A percentile compares a stretch with the other conserved stretches of the same genome.
These are phyloP conservation scores for Penicillium simplicissimum DNA, from an alignment of 495 filamentous ascomycete genomes.

Conservation along the genomic window DNA sequence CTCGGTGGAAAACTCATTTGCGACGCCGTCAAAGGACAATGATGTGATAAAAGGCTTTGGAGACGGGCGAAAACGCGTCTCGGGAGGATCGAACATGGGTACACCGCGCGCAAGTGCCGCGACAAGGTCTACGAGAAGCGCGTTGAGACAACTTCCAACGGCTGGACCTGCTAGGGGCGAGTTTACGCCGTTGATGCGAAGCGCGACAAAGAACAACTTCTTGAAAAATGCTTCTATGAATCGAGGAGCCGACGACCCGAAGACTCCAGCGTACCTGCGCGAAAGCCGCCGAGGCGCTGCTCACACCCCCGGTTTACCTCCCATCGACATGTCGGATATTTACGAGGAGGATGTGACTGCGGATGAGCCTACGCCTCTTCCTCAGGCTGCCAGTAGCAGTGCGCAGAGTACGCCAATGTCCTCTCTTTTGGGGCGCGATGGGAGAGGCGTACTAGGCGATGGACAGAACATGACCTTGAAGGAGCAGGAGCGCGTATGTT, in stretches of 20 bases:
- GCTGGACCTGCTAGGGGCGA: constrained; percentile 65
- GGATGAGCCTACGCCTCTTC: constrained; percentile 62
- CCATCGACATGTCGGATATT: constrained; percentile 60
- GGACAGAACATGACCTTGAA: constrained; percentile 80
- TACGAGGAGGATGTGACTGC: constrained; percentile 64
- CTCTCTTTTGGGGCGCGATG: constrained; percentile 58
- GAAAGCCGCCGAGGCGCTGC: constrained; percentile 59
- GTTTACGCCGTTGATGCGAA: constrained; percentile 92
- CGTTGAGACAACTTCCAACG: constrained; percentile 66
- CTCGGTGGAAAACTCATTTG: constrained; percentile 81
- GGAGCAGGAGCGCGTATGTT: constrained; percentile 83
- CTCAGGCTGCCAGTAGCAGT: constrained; percentile 75
- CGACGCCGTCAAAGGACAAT: constrained; percentile 77
- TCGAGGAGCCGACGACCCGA: constrained; percentile 55
- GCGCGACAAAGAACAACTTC: constrained; percentile 77
- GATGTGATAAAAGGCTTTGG: constrained; percentile 69
- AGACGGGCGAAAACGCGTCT: constrained; percentile 55
- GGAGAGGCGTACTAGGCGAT: constrained; percentile 64
- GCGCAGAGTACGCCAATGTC: constrained; percentile 77
- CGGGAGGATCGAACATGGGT: constrained; percentile 55
- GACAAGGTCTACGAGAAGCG: constrained; percentile 40
- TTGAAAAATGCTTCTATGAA: constrained; percentile 53
- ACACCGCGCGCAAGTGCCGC: constrained; percentile 68
- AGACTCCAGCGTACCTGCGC: constrained; percentile 71
- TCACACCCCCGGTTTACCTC: constrained; percentile 64